Conservation (phyloP, 2,329 filamentous ascomycete species). For the Diaporthe caulivora region DNA sequence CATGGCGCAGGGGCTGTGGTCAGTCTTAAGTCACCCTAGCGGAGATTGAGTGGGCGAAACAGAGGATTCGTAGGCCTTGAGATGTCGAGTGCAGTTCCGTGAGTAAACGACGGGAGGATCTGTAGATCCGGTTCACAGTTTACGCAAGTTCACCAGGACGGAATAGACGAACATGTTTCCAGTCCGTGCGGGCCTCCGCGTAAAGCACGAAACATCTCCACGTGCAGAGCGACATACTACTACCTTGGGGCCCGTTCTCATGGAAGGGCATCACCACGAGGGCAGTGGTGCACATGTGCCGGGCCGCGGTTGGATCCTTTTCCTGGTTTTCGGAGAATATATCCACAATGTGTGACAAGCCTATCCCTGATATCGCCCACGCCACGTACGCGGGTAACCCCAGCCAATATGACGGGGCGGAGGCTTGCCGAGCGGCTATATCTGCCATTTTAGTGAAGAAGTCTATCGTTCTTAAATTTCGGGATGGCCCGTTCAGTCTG, state of each 20-base stretch:
- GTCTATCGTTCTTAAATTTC: slow-evolving; percentile 5
- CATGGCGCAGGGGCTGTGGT: background rate
- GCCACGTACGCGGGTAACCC: background rate
- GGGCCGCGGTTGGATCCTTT: background rate
- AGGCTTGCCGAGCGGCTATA: slow-evolving; percentile 6
- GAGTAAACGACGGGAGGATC: background rate
- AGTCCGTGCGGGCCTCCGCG: slow-evolving; percentile 1
- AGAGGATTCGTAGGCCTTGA: background rate
- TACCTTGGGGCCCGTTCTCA: slow-evolving; percentile 1
- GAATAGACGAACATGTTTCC: slow-evolving; percentile 14
- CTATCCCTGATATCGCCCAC: background rate
- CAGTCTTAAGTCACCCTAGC: background rate
- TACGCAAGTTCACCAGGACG: background rate
- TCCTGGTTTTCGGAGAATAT: slow-evolving; percentile 5
- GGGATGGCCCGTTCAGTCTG: slow-evolving; percentile 14
- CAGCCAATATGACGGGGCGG: slow-evolving; percentile 20
- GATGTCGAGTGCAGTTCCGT: background rate
- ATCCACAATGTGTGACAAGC: slow-evolving; percentile 21
- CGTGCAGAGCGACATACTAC: slow-evolving; percentile 13
- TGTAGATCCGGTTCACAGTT: background rate
- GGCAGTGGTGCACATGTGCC: background rate
- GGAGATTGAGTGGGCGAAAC: background rate
- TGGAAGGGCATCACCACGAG: background rate
- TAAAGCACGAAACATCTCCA: slow-evolving; percentile 14
- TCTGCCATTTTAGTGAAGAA: background rate